Conservation (phyloP, 192 early-diverging fungal genomes). For the Piromyces sp. region DNA sequence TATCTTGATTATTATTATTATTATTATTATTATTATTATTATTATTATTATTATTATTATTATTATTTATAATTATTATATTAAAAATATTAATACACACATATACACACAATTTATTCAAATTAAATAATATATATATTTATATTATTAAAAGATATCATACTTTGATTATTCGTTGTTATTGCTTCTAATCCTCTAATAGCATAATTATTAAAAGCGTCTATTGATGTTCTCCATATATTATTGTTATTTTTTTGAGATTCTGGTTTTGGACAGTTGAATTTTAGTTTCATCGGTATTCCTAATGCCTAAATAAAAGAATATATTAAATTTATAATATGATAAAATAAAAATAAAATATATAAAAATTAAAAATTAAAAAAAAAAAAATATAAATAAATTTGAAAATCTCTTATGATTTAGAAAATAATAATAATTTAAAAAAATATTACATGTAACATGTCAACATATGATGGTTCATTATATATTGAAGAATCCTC, state of each 20-base stretch:
- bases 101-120: no score
- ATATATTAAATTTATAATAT: constrained; percentile 13
- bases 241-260: constrained; percentile 43
- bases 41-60: no score
- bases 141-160: neutral
- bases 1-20: no score
- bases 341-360: constrained; percentile 10
- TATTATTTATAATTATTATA: no score
- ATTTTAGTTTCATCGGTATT: constrained; percentile 53
- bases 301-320: constrained; percentile 48
- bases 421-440: no score
- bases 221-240: constrained; percentile 54
- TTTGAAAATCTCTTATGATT: no score
- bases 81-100: no score
- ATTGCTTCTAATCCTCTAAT: constrained; percentile 23
- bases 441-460: neutral
- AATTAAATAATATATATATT: no score
- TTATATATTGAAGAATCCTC: constrained; percentile 26
- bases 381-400: neutral
- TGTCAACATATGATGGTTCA: constrained; percentile 5
- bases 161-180: constrained; percentile 16
- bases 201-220: constrained; percentile 36
- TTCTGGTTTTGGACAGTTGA: constrained; percentile 54
- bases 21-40: no score
- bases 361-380: neutral